phyloP scores from a whole-genome alignment of 148 eudicot species.

The Beta vulgaris region DNA sequence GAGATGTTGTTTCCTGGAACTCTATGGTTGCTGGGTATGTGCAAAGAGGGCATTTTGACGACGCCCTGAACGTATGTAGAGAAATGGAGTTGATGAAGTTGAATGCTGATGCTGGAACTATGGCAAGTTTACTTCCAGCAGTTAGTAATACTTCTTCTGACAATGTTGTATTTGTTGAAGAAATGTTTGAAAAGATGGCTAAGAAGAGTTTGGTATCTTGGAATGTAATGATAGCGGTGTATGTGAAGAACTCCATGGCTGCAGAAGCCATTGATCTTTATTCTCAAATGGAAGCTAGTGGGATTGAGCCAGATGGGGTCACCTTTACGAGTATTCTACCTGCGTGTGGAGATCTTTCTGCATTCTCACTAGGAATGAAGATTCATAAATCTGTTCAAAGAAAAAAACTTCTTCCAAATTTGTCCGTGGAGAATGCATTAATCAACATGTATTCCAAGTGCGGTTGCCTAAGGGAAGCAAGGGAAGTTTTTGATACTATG shows the following conservation, averaged over 20 bases:
- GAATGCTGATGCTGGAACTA: slow-evolving; percentile 67
- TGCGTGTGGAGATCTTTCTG: slow-evolving; percentile 85
- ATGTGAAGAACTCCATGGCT: slow-evolving; percentile 69
- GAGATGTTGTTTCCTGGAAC: slow-evolving; percentile 79
- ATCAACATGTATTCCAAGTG: slow-evolving; percentile 90
- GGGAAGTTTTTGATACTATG: slow-evolving; percentile 65
- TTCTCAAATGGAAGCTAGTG: slow-evolving; percentile 49
- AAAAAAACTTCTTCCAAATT: slow-evolving; percentile 52
- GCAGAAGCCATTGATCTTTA: slow-evolving; percentile 63
- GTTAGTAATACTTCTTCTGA: slow-evolving; percentile 47
- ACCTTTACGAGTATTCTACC: slow-evolving; percentile 76
- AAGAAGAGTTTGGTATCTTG: slow-evolving; percentile 52
- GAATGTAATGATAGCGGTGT: slow-evolving; percentile 86
- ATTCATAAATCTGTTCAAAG: slow-evolving; percentile 52
- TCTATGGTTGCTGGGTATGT: slow-evolving; percentile 74
- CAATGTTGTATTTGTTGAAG: slow-evolving; percentile 53
- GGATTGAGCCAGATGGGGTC: slow-evolving; percentile 61
- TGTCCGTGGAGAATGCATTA: slow-evolving; percentile 70
- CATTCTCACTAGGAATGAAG: slow-evolving; percentile 55
- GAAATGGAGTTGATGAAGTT: slow-evolving; percentile 45
- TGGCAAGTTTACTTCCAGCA: slow-evolving; percentile 76
- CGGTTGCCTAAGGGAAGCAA: slow-evolving; percentile 65
- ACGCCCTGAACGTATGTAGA: slow-evolving; percentile 61
- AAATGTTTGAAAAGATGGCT: slow-evolving; percentile 46
- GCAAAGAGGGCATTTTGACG: slow-evolving; percentile 54